Evolutionary conservation across 1,139 yeast species (phyloP).

Genomic region (Spathaspora sp.): DNA sequence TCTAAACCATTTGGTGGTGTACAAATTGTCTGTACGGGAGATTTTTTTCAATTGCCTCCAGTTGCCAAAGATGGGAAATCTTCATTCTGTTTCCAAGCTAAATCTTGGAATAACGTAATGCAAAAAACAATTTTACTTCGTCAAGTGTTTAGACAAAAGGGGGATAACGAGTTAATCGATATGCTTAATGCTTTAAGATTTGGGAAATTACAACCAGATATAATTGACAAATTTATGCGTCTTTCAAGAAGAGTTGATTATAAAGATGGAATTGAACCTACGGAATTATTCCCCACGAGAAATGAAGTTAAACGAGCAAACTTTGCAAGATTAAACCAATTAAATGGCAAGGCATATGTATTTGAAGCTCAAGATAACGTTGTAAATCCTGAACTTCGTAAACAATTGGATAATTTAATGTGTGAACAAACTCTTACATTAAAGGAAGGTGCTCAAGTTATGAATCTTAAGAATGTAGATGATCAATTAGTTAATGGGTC

Average conservation of each 20-base stretch:
- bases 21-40: slow-evolving; percentile 77
- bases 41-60: slow-evolving; percentile 85
- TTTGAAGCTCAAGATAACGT: slow-evolving; percentile 53
- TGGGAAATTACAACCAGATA: slow-evolving; percentile 54
- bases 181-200: slow-evolving; percentile 74
- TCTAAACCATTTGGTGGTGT: slow-evolving; percentile 74
- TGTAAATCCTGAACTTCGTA: slow-evolving; percentile 20
- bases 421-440: slow-evolving; percentile 45
- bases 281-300: slow-evolving; percentile 76
- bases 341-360: slow-evolving; percentile 40
- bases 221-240: slow-evolving; percentile 43
- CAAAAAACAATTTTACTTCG: slow-evolving; percentile 57
- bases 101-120: slow-evolving; percentile 55
- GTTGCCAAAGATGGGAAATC: slow-evolving; percentile 47
- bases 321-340: slow-evolving; percentile 42
- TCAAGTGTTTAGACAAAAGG: slow-evolving; percentile 69
- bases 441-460: slow-evolving; percentile 63
- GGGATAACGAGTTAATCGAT: slow-evolving; percentile 64
- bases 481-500: slow-evolving; percentile 56
- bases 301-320: slow-evolving; percentile 75
- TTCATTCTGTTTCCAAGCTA: slow-evolving; percentile 58
- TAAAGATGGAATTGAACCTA: slow-evolving; percentile 76
- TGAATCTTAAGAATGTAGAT: slow-evolving; percentile 49
- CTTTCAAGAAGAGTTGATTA: slow-evolving; percentile 57
- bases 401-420: slow-evolving; percentile 44